Percentiles rank a stretch among this genome's conserved stretches.
Conservation (phyloP, 78 protist genomes). For the Cavenderia fasciculata region DNA sequence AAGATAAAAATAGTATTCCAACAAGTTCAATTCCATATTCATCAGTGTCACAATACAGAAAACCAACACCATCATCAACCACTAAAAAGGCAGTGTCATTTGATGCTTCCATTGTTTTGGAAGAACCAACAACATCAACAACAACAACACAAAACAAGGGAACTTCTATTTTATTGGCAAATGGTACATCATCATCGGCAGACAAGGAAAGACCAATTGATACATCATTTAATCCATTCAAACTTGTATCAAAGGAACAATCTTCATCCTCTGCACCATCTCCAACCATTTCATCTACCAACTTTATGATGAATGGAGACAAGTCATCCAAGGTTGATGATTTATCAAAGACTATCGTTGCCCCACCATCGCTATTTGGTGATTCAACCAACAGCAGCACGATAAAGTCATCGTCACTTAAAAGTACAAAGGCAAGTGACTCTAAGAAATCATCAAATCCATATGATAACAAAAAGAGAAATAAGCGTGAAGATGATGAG, state of each 20-base stretch:
- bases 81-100: neutral
- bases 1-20: conserved; percentile 54
- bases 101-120: neutral
- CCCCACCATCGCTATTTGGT: too few species aligned
- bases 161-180: too few species aligned
- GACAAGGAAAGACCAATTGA: neutral
- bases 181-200: neutral
- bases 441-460: neutral
- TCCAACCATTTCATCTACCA: neutral
- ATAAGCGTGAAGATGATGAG: neutral
- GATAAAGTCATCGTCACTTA: neutral
- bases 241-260: neutral
- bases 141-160: neutral
- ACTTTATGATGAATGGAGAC: neutral
- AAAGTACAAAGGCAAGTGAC: neutral
- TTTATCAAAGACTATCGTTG: too few species aligned
- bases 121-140: neutral
- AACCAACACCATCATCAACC: conserved; percentile 11
- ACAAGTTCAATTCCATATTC: conserved; percentile 36
- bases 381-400: neutral
- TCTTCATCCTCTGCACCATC: neutral
- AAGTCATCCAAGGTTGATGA: neutral
- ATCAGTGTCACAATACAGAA: conserved; percentile 51
- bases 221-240: neutral
- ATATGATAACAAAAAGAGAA: neutral